Conservation (phyloP, 192 early-diverging fungal genomes). For the Phlyctochytrium bullatum region DNA sequence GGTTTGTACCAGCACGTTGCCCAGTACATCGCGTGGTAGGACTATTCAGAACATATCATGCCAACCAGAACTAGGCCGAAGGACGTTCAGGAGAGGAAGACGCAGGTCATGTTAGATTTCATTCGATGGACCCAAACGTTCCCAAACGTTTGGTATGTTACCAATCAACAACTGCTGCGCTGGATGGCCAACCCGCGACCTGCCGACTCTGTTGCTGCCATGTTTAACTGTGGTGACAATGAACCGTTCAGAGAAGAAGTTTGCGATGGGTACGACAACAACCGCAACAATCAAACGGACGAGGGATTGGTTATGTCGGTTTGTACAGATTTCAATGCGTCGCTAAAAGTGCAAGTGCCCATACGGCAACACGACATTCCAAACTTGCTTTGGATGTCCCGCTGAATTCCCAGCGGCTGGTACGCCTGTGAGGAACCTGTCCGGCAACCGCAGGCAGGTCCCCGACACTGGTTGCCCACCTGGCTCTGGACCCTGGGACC, state of each 20-base stretch:
- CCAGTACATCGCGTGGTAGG: background rate
- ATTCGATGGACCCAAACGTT: slow-evolving; percentile 25
- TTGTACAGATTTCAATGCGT: background rate
- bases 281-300: slow-evolving; percentile 26
- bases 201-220: background rate
- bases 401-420: slow-evolving; percentile 2
- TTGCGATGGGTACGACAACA: slow-evolving; percentile 43
- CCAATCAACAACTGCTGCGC: slow-evolving; percentile 33
- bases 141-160: slow-evolving; percentile 29
- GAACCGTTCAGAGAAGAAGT: slow-evolving; percentile 27
- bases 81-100: slow-evolving; percentile 3
- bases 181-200: slow-evolving; percentile 20
- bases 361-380: slow-evolving; percentile 21
- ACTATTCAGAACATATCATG: background rate
- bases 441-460: background rate
- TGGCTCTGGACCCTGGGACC: background rate
- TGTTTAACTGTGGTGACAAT: slow-evolving; percentile 6
- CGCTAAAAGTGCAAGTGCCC: slow-evolving; percentile 17
- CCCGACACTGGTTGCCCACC: background rate
- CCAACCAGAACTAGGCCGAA: background rate
- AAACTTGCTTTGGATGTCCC: slow-evolving; percentile 40
- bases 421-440: background rate
- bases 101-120: slow-evolving; percentile 17
- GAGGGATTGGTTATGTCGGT: slow-evolving; percentile 16
- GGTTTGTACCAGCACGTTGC: slow-evolving; percentile 37